Base-by-base conservation (phyloP, 495 filamentous ascomycete genomes). In the Pseudoneurospora amorphoporcata region DNA sequence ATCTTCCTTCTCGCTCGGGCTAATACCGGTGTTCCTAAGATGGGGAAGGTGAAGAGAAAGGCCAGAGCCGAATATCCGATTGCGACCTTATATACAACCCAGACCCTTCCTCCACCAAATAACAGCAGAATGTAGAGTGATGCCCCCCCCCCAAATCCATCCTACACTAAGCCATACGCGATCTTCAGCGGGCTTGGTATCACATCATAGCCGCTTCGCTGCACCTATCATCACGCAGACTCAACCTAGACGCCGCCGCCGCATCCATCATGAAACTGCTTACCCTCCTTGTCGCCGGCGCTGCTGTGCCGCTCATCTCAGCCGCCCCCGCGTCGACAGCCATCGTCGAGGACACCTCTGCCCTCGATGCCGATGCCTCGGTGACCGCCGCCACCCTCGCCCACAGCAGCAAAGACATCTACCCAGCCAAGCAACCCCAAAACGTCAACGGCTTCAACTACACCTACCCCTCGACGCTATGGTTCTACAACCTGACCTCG, bases 381-480 rank as follows among this genome's bases (percentile, higher is more conserved):
- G 72, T 69, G 35, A 23, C 23, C 23, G 72, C 69, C 69, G 70
- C 71, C 39, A 74, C 68, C 10, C 75, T 74, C 9, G 69, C 73
- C 73, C 70, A 17, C 40, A 71, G 76, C 41, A 69, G 71, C 16
- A 80, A 82, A 74, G 35, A 68, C 71, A 65, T 65, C 29, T 65
- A 65, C 53, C 53, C 53, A 65, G 53, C 53, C 53, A 71, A 35
- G 78, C 76, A 5, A 74, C 80, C 65, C 73, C 75, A 37, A 72
- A 74, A 83, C 69, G 74, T 83, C 41, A 78, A 83, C 58, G 82
- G 82, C 61, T 82, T 80, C 19, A 83, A 83, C 73, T 82, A 81
- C 72, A 83, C 82, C 16, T 84, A 86, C 69, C 81, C 82, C 7
- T 83, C 73, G 42, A 83, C 82, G 2, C 71, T 85, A n/a, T 76